Conservation (phyloP, 257 asterid species). For the Cynanchum wilfordii region DNA sequence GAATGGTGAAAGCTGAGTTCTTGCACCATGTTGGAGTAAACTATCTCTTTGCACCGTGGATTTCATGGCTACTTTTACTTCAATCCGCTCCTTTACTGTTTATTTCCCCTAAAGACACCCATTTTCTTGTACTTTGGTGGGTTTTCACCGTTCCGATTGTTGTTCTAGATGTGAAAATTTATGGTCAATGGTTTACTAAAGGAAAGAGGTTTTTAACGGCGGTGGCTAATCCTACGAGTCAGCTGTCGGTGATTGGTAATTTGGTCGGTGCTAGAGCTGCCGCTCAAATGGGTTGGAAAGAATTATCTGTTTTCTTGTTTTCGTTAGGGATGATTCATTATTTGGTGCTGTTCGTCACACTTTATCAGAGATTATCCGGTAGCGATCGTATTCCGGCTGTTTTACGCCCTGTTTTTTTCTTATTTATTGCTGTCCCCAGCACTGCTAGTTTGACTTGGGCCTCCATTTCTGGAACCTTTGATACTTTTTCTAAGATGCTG, state of each 20-base stretch:
- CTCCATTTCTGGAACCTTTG: constrained; percentile 54
- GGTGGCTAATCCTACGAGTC: constrained; percentile 69
- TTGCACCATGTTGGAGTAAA: constrained; percentile 58
- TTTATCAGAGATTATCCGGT: constrained; percentile 52
- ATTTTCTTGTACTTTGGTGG: constrained; percentile 47
- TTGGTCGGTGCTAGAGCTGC: constrained; percentile 68
- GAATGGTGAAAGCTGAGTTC: constrained; percentile 42
- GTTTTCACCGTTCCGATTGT: constrained; percentile 42
- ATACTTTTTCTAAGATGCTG: constrained; percentile 51
- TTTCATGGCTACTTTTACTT: constrained; percentile 59
- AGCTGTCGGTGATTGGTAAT: constrained; percentile 56
- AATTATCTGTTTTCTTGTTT: constrained; percentile 41
- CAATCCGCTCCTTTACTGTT: constrained; percentile 45
- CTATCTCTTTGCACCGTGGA: constrained; percentile 71
- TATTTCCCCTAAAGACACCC: constrained; percentile 20
- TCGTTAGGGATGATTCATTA: constrained; percentile 67
- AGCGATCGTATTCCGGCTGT: constrained; percentile 46
- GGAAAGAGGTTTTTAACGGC: constrained; percentile 43
- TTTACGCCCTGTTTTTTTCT: constrained; percentile 54
- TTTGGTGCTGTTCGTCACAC: constrained; percentile 62
- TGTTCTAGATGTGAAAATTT: constrained; percentile 54
- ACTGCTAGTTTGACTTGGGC: constrained; percentile 69
- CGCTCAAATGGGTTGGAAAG: constrained; percentile 62
- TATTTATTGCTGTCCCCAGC: constrained; percentile 65
- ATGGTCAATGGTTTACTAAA: constrained; percentile 70